Evolutionary conservation across 2,329 filamentous ascomycete species (phyloP), one percentile per base, ranked within the genome.

Genomic region (Penicillium sp.): DNA sequence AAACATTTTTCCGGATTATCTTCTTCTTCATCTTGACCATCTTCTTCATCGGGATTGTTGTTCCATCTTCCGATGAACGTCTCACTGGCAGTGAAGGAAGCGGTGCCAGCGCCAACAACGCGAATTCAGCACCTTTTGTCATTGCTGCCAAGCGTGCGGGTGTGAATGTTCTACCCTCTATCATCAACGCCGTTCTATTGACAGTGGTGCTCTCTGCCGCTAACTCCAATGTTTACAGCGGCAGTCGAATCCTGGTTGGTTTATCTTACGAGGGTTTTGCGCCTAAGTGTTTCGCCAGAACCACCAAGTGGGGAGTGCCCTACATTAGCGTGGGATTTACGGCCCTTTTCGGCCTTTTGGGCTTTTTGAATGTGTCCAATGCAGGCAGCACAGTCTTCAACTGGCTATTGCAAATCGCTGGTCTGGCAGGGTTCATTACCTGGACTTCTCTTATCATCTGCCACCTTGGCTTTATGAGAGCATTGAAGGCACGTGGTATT

Each of bases 1-100:
- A 85, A 77, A 90, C 89, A 0, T 92, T 90, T 73, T 90, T 86
- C 82, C 85, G 88, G 55, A 90, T 93, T 62, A 81, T 92, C 51
- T 77, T 82, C 61, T 83, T 92, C 63, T 76, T 74, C 55, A 67
- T 75, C 31, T 62, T 74, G 26, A 74, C 72, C 14, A 68, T 76
- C 45, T 75, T 92, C 78, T 89, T 91, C 72, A 83, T 92, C 65
- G 88, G 89, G 51, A 82, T 92, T 67, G 77, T 89, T 52, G 83
- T 92, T 5, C 88, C 89, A 1, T 89, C 81, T 59, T 78, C 85
- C 69, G 83, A 88, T 63, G 58, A 75, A 0, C 72, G 75, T 10
- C 82, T 91, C 21, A 72, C 81, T 27, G 81, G 76, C 66, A 67
- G 67, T 26, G 37, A 49, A 33, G 49, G 53, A 4, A 55, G 21